Percentiles rank a stretch among this genome's conserved stretches.
These are phyloP conservation scores for Agaricales sp. DNA, from an alignment of 1,284 basidiomycete genomes.

Conservation along the genomic window DNA sequence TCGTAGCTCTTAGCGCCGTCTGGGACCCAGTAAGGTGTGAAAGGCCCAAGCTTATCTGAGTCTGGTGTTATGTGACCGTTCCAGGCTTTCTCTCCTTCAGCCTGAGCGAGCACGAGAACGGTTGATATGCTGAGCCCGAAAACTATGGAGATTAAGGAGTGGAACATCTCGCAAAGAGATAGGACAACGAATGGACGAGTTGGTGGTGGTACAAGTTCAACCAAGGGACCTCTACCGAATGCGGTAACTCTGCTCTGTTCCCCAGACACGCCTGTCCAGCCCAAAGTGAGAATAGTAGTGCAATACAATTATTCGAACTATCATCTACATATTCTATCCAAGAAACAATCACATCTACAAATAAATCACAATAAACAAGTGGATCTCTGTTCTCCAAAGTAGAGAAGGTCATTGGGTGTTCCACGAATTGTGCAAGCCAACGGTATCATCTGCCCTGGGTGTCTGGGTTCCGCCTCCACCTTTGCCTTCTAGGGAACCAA, in stretches of 20 bases:
- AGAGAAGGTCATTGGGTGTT: too few species aligned
- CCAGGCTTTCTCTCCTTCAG: conserved; percentile 41
- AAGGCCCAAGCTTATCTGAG: conserved; percentile 32
- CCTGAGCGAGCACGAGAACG: conserved; percentile 3
- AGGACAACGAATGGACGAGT: background rate
- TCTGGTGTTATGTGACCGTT: conserved; percentile 50
- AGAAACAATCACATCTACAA: too few species aligned
- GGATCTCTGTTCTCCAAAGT: background rate
- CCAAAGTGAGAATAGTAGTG: too few species aligned
- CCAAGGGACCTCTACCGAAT: conserved; percentile 1
- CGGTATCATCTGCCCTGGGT: conserved; percentile 50
- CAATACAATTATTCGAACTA: too few species aligned
- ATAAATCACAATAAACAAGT: too few species aligned
- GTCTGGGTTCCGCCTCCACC: conserved; percentile 20
- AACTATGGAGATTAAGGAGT: background rate
- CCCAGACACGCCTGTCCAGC: too few species aligned
- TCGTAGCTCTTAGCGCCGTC: conserved; percentile 62
- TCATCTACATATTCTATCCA: too few species aligned
- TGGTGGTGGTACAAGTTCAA: background rate
- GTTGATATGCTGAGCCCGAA: too few species aligned
- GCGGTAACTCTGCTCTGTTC: too few species aligned
- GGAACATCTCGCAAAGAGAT: background rate
- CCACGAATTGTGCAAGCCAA: conserved; percentile 71
- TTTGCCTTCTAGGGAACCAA: conserved; percentile 27
- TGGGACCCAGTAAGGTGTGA: conserved; percentile 62